Evolutionary conservation across 2,329 filamentous ascomycete genomes (phyloP).

Genomic region (Ophiosphaerella korrae): DNA sequence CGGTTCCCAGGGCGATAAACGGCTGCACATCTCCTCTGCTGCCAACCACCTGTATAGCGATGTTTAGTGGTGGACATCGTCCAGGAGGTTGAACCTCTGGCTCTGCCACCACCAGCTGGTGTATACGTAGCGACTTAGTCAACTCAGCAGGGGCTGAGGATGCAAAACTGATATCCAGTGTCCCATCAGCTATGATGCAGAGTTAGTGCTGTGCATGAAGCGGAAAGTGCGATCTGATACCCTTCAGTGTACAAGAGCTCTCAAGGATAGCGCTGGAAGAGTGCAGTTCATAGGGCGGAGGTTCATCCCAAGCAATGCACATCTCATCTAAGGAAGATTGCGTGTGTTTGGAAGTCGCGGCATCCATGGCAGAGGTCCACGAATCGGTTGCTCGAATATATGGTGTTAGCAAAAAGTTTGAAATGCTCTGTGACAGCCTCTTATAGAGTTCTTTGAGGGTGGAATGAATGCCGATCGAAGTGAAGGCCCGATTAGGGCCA

Average conservation of each 20-base stretch:
- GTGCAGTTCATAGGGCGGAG: not conserved
- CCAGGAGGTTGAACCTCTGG: not conserved
- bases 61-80: conserved; percentile 47
- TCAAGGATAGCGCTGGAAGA: not conserved
- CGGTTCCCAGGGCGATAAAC: conserved; percentile 59
- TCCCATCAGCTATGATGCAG: not conserved
- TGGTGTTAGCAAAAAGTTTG: not conserved
- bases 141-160: not conserved
- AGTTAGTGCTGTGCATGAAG: not conserved
- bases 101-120: no score
- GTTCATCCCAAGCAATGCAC: not conserved
- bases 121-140: not conserved
- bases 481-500: no score
- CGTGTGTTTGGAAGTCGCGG: not conserved
- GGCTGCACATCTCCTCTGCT: conserved; percentile 62
- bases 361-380: no score
- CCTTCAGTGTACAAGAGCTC: not conserved
- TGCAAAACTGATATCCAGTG: not conserved
- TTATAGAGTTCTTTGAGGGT: no score
- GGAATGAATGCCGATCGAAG: no score
- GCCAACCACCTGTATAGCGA: conserved; percentile 63
- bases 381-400: not conserved
- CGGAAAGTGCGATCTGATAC: not conserved
- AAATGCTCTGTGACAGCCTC: no score
- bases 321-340: not conserved